These are phyloP conservation scores for Melanogaster broomeanus DNA, from an alignment of 768 basidiomycete genomes.

Conservation along the genomic window DNA sequence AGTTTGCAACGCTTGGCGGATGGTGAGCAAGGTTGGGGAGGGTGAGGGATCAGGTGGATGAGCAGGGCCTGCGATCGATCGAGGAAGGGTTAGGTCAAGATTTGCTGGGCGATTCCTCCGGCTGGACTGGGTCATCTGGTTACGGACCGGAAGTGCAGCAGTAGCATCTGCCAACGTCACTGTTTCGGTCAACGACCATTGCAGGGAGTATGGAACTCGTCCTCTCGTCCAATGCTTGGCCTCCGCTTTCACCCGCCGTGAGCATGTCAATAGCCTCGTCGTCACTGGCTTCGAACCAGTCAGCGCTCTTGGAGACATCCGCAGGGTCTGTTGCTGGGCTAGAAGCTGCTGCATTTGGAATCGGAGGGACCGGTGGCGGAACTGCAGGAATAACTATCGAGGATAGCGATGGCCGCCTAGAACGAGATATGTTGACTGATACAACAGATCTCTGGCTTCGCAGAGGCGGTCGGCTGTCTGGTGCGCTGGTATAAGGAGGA, in stretches of 20 bases:
- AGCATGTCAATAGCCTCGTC: constrained; percentile 86
- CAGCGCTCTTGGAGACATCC: constrained; percentile 49
- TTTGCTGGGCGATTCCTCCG: constrained; percentile 67
- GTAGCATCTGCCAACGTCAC: constrained; percentile 14
- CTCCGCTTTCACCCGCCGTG: constrained; percentile 79
- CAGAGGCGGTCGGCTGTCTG: constrained; percentile 34
- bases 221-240: constrained; percentile 80
- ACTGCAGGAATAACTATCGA: constrained; percentile 52
- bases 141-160: constrained; percentile 30
- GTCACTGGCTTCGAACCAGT: constrained; percentile 82
- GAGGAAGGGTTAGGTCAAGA: constrained; percentile 56
- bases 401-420: constrained; percentile 56
- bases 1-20: constrained; percentile 62
- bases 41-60: constrained; percentile 55
- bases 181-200: constrained; percentile 27
- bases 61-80: constrained; percentile 34
- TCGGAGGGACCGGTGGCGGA: constrained; percentile 37
- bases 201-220: constrained; percentile 54
- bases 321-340: constrained; percentile 37
- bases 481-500: constrained; percentile 58
- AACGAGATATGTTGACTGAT: constrained; percentile 43
- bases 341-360: constrained; percentile 35
- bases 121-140: constrained; percentile 30
- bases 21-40: constrained; percentile 60
- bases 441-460: constrained; percentile 44